A percentile compares a stretch with the other conserved stretches of the same genome.
Evolutionary conservation across 345 rosid genomes (phyloP).

Genomic region (Salix brachista): DNA sequence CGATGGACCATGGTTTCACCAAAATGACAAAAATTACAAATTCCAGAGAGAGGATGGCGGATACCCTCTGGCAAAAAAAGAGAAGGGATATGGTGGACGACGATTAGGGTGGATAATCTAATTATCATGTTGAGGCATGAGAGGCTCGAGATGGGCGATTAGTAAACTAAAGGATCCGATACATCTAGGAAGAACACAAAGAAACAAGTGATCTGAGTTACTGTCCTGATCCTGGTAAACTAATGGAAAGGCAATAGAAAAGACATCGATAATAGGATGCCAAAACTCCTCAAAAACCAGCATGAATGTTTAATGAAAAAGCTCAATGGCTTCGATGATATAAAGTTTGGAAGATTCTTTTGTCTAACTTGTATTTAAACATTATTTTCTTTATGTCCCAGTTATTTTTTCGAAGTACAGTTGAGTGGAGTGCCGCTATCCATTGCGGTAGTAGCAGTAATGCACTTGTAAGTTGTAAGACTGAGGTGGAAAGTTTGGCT

Average conservation of each 20-base stretch:
- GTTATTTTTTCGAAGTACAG: neutral
- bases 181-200: conserved; percentile 47
- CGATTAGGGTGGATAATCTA: neutral
- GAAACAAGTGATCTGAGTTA: neutral
- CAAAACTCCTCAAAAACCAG: neutral
- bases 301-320: neutral
- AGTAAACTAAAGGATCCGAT: conserved; percentile 53
- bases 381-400: neutral
- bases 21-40: neutral
- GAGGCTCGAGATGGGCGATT: neutral
- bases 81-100: neutral
- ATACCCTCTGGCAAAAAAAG: neutral
- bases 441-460: neutral
- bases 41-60: neutral
- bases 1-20: neutral
- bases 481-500: neutral
- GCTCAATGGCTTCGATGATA: neutral
- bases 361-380: neutral
- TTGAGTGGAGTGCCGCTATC: neutral
- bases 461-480: neutral
- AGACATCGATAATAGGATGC: neutral
- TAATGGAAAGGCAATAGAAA: neutral
- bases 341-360: neutral
- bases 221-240: neutral
- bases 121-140: neutral